A percentile compares a stretch with the other conserved stretches of the same genome.
Evolutionary conservation across 192 early-diverging fungal genomes (phyloP).

Genomic region (Geranomyces michiganensis): DNA sequence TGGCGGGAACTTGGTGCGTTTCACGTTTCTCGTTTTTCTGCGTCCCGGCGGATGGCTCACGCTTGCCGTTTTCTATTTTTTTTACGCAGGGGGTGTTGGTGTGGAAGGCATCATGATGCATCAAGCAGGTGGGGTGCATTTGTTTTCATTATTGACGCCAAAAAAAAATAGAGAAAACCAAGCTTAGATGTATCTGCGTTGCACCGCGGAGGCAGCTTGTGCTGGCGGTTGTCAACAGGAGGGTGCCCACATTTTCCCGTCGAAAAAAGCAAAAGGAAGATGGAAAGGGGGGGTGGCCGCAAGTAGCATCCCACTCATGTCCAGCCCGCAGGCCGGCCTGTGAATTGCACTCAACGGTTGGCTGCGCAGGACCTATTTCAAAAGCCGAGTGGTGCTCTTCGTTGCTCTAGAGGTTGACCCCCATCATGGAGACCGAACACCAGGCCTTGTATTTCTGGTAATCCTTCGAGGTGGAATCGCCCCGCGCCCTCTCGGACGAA

Average conservation of each 20-base stretch:
- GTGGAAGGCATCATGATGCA: slow-evolving; percentile 57
- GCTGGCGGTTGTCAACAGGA: too few species aligned
- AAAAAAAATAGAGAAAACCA: too few species aligned
- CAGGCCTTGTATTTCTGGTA: slow-evolving; percentile 32
- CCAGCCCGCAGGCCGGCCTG: slow-evolving; percentile 27
- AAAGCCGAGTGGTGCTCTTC: neutral
- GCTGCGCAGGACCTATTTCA: slow-evolving; percentile 35
- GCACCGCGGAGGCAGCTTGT: too few species aligned
- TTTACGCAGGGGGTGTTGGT: slow-evolving; percentile 47
- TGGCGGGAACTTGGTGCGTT: slow-evolving; percentile 49
- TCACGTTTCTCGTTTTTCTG: neutral
- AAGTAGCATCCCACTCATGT: slow-evolving; percentile 42
- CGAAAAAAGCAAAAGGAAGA: too few species aligned
- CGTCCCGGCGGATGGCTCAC: neutral
- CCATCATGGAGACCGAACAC: slow-evolving; percentile 25
- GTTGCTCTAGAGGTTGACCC: neutral
- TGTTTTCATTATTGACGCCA: too few species aligned
- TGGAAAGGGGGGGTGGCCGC: slow-evolving; percentile 3
- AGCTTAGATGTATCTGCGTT: too few species aligned
- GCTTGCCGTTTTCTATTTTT: neutral
- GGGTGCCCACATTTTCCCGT: too few species aligned
- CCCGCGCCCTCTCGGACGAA: slow-evolving; percentile 26
- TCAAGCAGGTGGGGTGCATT: too few species aligned
- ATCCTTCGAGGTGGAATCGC: slow-evolving; percentile 30
- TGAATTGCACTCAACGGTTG: slow-evolving; percentile 39